Evolutionary conservation across 225 moss, liverwort and hornwort species (phyloP), one percentile per base, ranked within the genome.

Genomic region (Rhytidiadelphus loreus): DNA sequence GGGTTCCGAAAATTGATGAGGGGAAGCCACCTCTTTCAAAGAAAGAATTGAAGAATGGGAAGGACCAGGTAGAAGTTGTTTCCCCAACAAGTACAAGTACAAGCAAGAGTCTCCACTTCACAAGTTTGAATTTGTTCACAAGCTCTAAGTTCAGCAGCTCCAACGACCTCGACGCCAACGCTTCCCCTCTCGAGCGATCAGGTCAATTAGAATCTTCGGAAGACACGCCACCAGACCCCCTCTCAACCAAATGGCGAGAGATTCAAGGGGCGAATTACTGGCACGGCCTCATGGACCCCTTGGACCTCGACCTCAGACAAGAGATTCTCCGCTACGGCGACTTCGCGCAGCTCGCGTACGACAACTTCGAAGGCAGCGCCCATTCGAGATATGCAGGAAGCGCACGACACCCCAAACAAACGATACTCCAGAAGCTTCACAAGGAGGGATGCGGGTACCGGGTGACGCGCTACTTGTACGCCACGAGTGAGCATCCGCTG

Each of bases 291-390:
- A 72, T 94, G 37, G 91, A 95, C 48, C 95, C 94, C 41, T 70
- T 95, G 53, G 93, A 96, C 90, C 81, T 89, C n/a, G 81, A 88
- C 46, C 90, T 95, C 26, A 76, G 94, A 26, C 90, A 88, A n/a
- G 95, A 95, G 79, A 77, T 95, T 30, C 88, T 95, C 19, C 95
- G 95, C 63, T 94, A 95, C 44, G 95, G 96, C 29, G 95, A 95
- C 58, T 93, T 95, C 39, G 93, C 94, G 8, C 93, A 95, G 66
- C 77, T 91, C 52, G 89, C 95, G 20, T 94, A 95, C 85, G 95
- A 95, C 80, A 94, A 93, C 39, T 94, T 95, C 65, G 94, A 95
- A 57, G 26, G 80, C 79, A 87, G 89, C 90, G 30, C 29, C 20
- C 60, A 62, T 41, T 95, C 94, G 12, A 91, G 82, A 44, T 96